Evolutionary conservation across 805 yeast species (phyloP).

Genomic region (Wickerhamomyces hampshirensis): DNA sequence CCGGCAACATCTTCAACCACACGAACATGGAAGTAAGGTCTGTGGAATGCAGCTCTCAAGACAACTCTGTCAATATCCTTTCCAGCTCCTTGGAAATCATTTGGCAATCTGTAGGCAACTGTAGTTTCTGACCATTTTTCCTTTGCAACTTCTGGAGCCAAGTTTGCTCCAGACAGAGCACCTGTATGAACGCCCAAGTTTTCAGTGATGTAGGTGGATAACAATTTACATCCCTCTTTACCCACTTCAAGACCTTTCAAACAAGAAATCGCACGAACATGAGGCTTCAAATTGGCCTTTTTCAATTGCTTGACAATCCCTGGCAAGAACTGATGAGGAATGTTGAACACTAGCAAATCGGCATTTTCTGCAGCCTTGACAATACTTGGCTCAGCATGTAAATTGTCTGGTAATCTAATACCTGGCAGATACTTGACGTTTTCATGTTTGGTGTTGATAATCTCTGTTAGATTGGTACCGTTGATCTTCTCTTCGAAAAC

Average conservation of each 20-base stretch:
- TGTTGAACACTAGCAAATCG: conserved; percentile 86
- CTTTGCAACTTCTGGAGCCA: conserved; percentile 95
- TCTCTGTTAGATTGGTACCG: conserved; percentile 73
- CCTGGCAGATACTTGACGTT: conserved; percentile 94
- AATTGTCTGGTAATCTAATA: conserved; percentile 78
- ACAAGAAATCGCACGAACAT: conserved; percentile 88
- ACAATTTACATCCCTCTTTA: conserved; percentile 76
- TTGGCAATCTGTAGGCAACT: conserved; percentile 79
- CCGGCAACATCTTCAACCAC: conserved; percentile 94
- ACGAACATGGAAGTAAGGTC: conserved; percentile 96
- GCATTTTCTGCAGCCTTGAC: conserved; percentile 73
- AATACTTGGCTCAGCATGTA: conserved; percentile 83
- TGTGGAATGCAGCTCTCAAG: conserved; percentile 83
- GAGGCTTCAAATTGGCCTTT: conserved; percentile 60
- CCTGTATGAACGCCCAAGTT: conserved; percentile 88
- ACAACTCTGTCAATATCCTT: conserved; percentile 59
- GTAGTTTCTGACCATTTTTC: conserved; percentile 98
- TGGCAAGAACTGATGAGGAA: conserved; percentile 94
- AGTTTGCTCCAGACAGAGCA: conserved; percentile 94
- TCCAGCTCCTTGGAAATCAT: conserved; percentile 44
- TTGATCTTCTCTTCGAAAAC: conserved; percentile 82
- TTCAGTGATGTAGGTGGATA: conserved; percentile 75
- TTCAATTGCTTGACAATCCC: conserved; percentile 69
- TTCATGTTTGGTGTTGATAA: conserved; percentile 86
- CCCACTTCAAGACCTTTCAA: conserved; percentile 86